Percentiles rank a stretch among this genome's conserved stretches.
Evolutionary conservation across 2,329 filamentous ascomycete species (phyloP).

Genomic region (Phialophora verrucosa): DNA sequence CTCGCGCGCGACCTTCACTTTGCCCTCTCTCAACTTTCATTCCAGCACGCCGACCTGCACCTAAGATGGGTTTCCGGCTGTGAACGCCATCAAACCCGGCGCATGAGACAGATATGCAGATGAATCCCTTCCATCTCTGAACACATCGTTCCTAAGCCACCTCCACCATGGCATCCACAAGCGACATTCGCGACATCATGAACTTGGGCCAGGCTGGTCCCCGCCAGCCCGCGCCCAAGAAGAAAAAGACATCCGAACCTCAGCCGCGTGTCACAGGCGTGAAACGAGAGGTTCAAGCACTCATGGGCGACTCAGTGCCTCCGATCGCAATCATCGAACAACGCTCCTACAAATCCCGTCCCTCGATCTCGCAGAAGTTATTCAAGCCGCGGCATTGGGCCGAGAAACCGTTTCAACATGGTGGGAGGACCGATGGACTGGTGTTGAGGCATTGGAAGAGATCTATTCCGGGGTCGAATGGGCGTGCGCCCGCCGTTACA

Average conservation of each 20-base stretch:
- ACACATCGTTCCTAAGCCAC: not conserved
- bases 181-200: slow-evolving; percentile 87
- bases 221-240: slow-evolving; percentile 62
- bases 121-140: not conserved
- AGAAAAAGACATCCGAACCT: slow-evolving; percentile 73
- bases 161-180: slow-evolving; percentile 65
- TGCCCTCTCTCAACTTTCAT: not conserved
- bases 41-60: not conserved
- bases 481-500: slow-evolving; percentile 33
- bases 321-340: slow-evolving; percentile 60
- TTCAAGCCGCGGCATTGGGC: slow-evolving; percentile 40
- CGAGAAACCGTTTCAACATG: slow-evolving; percentile 70
- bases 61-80: not conserved
- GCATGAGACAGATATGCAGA: not conserved
- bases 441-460: slow-evolving; percentile 81
- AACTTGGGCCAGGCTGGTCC: slow-evolving; percentile 72
- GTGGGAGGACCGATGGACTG: slow-evolving; percentile 73
- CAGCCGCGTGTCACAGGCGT: slow-evolving; percentile 52
- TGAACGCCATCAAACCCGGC: not conserved
- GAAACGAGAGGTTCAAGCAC: slow-evolving; percentile 57
- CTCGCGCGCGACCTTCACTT: slow-evolving; percentile 8
- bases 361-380: slow-evolving; percentile 37
- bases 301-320: slow-evolving; percentile 57
- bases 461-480: slow-evolving; percentile 52
- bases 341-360: slow-evolving; percentile 53